Percentiles rank a stretch among this genome's conserved stretches.
Evolutionary conservation across 768 basidiomycete genomes (phyloP).

Genomic region (Tricholoma furcatifolium): DNA sequence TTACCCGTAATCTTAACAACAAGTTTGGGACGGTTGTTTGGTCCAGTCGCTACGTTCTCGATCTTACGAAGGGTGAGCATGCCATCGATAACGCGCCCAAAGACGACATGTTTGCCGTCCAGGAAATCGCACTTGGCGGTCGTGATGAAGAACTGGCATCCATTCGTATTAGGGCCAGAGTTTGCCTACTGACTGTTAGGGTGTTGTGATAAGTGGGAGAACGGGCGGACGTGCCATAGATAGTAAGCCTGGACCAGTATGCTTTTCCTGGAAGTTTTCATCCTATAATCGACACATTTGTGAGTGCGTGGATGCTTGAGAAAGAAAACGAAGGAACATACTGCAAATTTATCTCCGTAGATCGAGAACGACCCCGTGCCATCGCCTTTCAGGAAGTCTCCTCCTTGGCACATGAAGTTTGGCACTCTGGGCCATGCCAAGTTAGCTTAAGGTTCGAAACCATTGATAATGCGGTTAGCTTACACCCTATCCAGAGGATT

Average conservation of each 20-base stretch:
- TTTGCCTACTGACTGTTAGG: slow-evolving; percentile 65
- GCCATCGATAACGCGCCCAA: slow-evolving; percentile 87
- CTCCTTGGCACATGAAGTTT: slow-evolving; percentile 99
- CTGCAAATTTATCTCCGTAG: slow-evolving; percentile 92
- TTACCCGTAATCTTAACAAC: slow-evolving; percentile 84
- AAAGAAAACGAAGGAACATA: slow-evolving; percentile 32
- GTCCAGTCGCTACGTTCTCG: slow-evolving; percentile 91
- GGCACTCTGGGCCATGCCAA: slow-evolving; percentile 53
- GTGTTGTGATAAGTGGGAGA: slow-evolving; percentile 1
- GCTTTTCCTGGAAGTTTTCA: slow-evolving; percentile 93
- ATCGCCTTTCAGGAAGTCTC: slow-evolving; percentile 93
- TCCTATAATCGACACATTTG: slow-evolving; percentile 47
- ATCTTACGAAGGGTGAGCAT: slow-evolving; percentile 96
- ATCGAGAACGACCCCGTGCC: slow-evolving; percentile 98
- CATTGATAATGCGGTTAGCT: slow-evolving; percentile 18
- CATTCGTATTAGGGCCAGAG: slow-evolving; percentile 92
- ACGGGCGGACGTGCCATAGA: slow-evolving; percentile 70
- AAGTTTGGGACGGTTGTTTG: slow-evolving; percentile 87
- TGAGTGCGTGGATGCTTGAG: not conserved
- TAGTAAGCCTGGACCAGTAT: slow-evolving; percentile 79
- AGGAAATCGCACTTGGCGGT: slow-evolving; percentile 94
- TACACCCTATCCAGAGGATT: slow-evolving; percentile 59
- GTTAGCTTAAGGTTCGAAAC: slow-evolving; percentile 4
- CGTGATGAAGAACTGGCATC: slow-evolving; percentile 98
- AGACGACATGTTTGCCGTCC: slow-evolving; percentile 93